Base-by-base conservation (phyloP, 2,329 filamentous ascomycete species). In the Gaeumannomyces tritici region DNA sequence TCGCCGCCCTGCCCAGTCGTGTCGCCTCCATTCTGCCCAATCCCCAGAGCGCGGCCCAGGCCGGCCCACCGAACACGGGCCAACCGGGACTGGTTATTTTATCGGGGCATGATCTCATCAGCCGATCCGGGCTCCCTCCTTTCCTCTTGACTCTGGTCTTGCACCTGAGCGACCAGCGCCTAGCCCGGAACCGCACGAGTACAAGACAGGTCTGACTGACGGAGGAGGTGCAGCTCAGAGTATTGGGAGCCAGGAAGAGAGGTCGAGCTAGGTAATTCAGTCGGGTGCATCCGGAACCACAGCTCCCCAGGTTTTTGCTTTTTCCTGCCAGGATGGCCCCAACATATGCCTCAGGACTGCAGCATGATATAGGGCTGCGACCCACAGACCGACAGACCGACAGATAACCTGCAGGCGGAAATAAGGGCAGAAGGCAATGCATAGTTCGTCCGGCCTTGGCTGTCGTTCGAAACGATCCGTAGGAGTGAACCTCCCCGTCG, bases 31-130 rank as follows among this genome's bases (percentile, higher is more conserved):
- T 4, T 31, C 4, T 47, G 42, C 21, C 42, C 42, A 51, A 51
- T 51, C 42, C 42, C 42, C 42, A n/a, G 42, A 15, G 18, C 21
- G 42, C 42, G 18, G 42, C 13, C 33, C 33, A 51, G 42, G 42
- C 18, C 18, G 18, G 42, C 42, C 42, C 42, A n/a, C 42, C 18
- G 42, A 51, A 51, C n/a, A 9, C 42, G 42, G 42, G 1, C 42
- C 21, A n/a, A 47, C 42, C 3, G 42, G 18, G 15, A 47, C 7
- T n/a, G 42, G n/a, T 21, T n/a, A n/a, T 51, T n/a, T 51, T 51
- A 21, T 51, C 21, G 42, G 42, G 58, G 31, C 29, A 33, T 60
- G 58, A 60, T 54, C 58, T 54, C 58, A 60, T 60, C 58, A 60
- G 58, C 58, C 35, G 58, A 60, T 60, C 24, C 35, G 42, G 58